Evolutionary conservation across 1,284 basidiomycete genomes (phyloP), one percentile per base, ranked within the genome.

Genomic region (Cronartium quercuum): DNA sequence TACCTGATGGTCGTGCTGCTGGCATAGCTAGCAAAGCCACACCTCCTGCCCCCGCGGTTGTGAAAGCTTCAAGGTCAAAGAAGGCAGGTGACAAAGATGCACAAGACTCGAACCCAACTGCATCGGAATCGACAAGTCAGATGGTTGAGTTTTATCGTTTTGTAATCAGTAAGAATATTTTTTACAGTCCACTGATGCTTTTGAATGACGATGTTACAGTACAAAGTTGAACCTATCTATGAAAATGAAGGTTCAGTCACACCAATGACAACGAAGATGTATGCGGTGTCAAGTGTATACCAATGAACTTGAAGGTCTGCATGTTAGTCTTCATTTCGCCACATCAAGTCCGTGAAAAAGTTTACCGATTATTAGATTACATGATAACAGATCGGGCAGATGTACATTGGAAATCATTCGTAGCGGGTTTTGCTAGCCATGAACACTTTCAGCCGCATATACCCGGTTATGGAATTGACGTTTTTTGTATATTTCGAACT

Each of bases 1-100:
- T 82, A 42, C 81, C 81, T 0, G 81, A 82, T 73, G 81, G 81
- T 13, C 78, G 79, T 29, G 79, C 78, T 10, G 81, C 80, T 1
- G 77, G 77, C 24, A 77, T 78, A 15, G 80, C 81, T 7, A 79
- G 78, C 67, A 82, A 82, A 77, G 78, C 78, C 5, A 79, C 81
- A 1, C 78, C 79, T 4, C 77, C 78, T 38, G 78, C 77, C 29
- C 78, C 60, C 29, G 34, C 42, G 6, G n/a, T n/a, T n/a, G n/a
- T n/a, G n/a, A n/a, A n/a, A n/a, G 6, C 60, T 21, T 34, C 38
- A 2, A 55, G 29, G 21, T 24, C 58, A 1, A 21, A 29, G 38
- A 69, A 69, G 42, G 21, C 68, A 47, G 29, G 38, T 62, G 47
- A 47, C 7, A 44, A 64, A 35, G 61, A 34, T 37, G 42, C 6